Evolutionary conservation across 495 filamentous ascomycete species (phyloP), one percentile per base, ranked within the genome.

Genomic region (Podospora fimiseda): DNA sequence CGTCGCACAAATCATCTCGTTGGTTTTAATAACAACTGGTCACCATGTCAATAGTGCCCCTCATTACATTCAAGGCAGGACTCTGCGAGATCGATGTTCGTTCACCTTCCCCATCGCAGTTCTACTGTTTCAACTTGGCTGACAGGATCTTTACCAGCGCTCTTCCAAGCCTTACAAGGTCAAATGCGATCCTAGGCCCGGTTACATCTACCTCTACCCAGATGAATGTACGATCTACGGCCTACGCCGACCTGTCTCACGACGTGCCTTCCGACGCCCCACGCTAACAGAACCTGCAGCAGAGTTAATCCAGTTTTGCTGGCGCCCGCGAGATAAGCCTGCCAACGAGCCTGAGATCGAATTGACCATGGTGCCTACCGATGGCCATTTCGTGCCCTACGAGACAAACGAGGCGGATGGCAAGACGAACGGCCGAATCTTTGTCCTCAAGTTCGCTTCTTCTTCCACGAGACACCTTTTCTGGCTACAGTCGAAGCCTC

Each of bases 61-160:
- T 96, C 61, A 90, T 99, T 64, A 94, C 90, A 3, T 96, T 99
- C 78, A 97, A 95, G 79, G 94, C 91, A 58, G 94, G 94, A 67
- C 82, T 80, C 69, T 99, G 94, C 72, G 83, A 90, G 18, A 65
- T 94, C 45, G 80, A 89, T 71, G 91, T 97, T 72, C 60, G 86
- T 78, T 47, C 19, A 22, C n/a, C n/a, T 23, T 44, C 56, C 37
- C 51, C 22, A 45, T 19, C 53, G 41, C 30, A 48, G 33, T 47
- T 20, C 38, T 45, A 14, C 23, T 16, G 19, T n/a, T n/a, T 9
- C 18, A 20, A 15, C 16, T 13, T 9, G 18, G 41, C 74, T 77
- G 40, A 76, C 60, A 0, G 8, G 13, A 22, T 18, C 8, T 2
- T 9, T n/a, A n/a, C 13, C 47, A 87, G 85, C 72, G 69, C 64